These are phyloP conservation scores for Colletotrichum coccodes DNA, from an alignment of 2,329 filamentous ascomycete genomes.

Conservation along the genomic window DNA sequence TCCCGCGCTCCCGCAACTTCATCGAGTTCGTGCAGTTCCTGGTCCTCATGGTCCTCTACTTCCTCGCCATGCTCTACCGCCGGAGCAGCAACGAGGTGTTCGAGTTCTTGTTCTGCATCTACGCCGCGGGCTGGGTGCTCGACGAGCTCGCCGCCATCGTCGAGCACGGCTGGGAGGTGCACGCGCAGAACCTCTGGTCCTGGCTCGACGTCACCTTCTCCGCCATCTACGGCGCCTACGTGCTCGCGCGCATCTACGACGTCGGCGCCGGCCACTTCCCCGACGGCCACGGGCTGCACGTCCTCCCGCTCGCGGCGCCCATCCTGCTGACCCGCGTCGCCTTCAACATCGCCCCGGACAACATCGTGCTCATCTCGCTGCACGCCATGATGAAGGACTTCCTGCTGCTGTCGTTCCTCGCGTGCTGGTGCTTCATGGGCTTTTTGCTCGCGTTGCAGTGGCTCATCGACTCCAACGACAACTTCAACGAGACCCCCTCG, in stretches of 20 bases:
- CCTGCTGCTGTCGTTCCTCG: constrained; percentile 67
- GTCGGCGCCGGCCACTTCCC: constrained; percentile 42
- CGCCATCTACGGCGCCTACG: constrained; percentile 70
- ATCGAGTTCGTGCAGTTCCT: constrained; percentile 74
- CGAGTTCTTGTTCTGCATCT: constrained; percentile 72
- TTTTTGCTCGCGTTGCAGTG: constrained; percentile 77
- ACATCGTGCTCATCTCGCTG: constrained; percentile 79
- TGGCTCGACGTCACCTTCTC: constrained; percentile 79
- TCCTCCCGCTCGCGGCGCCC: constrained; percentile 74
- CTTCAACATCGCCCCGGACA: constrained; percentile 79
- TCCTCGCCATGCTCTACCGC: constrained; percentile 71
- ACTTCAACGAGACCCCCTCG: constrained; percentile 41
- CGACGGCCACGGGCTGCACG: constrained; percentile 68
- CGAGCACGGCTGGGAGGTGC: constrained; percentile 74
- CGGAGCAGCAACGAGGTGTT: constrained; percentile 57
- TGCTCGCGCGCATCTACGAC: constrained; percentile 68
- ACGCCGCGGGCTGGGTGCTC: constrained; percentile 74
- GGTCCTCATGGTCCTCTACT: constrained; percentile 70
- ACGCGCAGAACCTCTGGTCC: constrained; percentile 80
- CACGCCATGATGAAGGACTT: constrained; percentile 82
- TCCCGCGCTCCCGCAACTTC: constrained; percentile 73
- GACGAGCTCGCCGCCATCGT: constrained; percentile 73
- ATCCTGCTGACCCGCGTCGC: constrained; percentile 77
- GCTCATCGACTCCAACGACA: constrained; percentile 54
- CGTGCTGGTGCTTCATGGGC: constrained; percentile 72